A percentile compares a stretch with the other conserved stretches of the same genome.
Evolutionary conservation across 305 asterid species (phyloP).

Genomic region (Withania somnifera): DNA sequence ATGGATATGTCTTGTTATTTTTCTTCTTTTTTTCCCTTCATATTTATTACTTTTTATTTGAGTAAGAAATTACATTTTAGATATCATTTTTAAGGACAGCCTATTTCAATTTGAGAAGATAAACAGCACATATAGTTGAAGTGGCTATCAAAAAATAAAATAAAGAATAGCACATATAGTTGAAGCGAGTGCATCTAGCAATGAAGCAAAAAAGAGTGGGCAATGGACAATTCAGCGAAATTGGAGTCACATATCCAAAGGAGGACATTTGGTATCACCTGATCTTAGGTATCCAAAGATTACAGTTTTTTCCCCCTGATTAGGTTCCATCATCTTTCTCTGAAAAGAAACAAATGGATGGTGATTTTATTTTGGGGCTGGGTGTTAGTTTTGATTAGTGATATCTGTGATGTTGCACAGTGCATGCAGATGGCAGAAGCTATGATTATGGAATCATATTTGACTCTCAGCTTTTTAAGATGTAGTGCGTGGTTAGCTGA

Average conservation of each 20-base stretch:
- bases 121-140: neutral
- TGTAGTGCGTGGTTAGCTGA: too few species aligned
- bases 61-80: neutral
- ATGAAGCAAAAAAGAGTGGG: neutral
- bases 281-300: neutral
- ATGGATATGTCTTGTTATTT: neutral
- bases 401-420: too few species aligned
- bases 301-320: neutral
- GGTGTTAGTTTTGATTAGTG: neutral
- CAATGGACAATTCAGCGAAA: neutral
- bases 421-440: too few species aligned
- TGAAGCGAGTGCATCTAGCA: neutral
- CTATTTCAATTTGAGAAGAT: neutral
- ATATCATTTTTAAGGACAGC: neutral
- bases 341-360: neutral
- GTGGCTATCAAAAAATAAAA: neutral
- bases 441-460: too few species aligned
- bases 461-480: too few species aligned
- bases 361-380: neutral
- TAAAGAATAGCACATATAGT: neutral
- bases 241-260: neutral
- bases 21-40: neutral
- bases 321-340: neutral
- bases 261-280: neutral
- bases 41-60: neutral